These are phyloP conservation scores for Penicillium macrosclerotiorum DNA, from an alignment of 495 filamentous ascomycete genomes.

Conservation along the genomic window DNA sequence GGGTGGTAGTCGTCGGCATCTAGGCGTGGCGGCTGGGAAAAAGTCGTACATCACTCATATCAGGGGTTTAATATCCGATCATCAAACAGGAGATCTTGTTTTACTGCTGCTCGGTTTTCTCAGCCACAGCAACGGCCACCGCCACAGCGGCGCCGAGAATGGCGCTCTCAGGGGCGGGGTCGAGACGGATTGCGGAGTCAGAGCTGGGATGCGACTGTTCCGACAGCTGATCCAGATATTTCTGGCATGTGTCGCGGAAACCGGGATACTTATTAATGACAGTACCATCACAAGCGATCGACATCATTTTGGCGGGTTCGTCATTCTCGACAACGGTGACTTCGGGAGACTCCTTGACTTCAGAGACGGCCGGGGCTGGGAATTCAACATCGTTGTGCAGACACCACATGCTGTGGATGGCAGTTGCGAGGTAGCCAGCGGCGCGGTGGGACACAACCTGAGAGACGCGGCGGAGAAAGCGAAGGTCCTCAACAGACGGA, in stretches of 20 bases:
- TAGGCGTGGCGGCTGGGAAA: constrained; percentile 11
- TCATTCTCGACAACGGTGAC: constrained; percentile 43
- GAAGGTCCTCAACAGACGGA: constrained; percentile 51
- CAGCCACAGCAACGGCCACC: constrained; percentile 45
- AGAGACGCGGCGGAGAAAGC: constrained; percentile 52
- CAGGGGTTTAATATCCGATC: background rate
- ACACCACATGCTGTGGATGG: constrained; percentile 63
- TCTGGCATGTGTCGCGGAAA: constrained; percentile 51
- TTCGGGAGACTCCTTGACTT: constrained; percentile 35
- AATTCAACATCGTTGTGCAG: constrained; percentile 52
- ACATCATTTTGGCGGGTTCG: constrained; percentile 28
- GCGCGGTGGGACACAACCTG: constrained; percentile 58
- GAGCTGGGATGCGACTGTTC: constrained; percentile 25
- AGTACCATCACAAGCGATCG: constrained; percentile 57
- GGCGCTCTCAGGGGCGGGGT: constrained; percentile 51
- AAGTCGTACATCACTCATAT: constrained; percentile 14
- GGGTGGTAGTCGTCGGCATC: constrained; percentile 1
- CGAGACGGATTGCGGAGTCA: constrained; percentile 37
- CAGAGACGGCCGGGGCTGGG: constrained; percentile 18
- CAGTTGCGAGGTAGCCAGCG: constrained; percentile 61
- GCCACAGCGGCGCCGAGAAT: constrained; percentile 58
- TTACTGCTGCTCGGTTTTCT: constrained; percentile 12
- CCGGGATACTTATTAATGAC: constrained; percentile 61
- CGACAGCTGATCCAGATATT: constrained; percentile 46
- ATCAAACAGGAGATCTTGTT: background rate